Percentiles rank a stretch among this genome's conserved stretches.
These are phyloP conservation scores for Anisodus acutangulus DNA, from an alignment of 257 asterid genomes.

Conservation along the genomic window DNA sequence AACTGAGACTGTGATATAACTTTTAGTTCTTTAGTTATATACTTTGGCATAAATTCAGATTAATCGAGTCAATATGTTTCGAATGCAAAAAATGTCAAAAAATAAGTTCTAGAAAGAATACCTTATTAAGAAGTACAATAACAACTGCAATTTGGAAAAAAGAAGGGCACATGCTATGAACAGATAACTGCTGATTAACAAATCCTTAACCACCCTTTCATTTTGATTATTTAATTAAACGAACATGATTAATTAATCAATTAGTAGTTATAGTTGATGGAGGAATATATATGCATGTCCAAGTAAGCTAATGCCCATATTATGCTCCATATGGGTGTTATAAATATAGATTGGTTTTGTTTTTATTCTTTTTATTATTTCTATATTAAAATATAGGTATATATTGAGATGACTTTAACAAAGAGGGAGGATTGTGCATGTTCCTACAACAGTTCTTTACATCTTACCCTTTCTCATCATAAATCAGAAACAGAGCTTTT, in stretches of 20 bases:
- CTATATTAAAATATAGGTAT: not conserved
- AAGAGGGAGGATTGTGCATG: conserved; percentile 27
- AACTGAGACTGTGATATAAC: not conserved
- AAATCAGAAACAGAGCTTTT: conserved; percentile 20
- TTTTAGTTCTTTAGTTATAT: not conserved
- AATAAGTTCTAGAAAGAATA: not conserved
- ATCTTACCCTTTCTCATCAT: conserved; percentile 19
- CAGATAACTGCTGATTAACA: conserved; percentile 38
- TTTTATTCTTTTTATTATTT: conserved; percentile 13
- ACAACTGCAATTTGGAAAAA: not conserved
- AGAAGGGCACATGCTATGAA: conserved; percentile 43
- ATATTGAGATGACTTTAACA: not conserved
- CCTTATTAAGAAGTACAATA: not conserved
- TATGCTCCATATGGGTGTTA: not conserved
- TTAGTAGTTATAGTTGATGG: not conserved
- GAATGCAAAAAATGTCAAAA: rapidly evolving
- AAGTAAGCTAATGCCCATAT: conserved; percentile 20
- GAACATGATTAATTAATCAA: conserved; percentile 22
- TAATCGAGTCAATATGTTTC: not conserved
- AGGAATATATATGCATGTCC: conserved; percentile 19
- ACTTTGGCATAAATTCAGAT: not conserved
- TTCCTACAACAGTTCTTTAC: conserved; percentile 36
- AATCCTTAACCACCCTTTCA: conserved; percentile 28
- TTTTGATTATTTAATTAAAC: not conserved
- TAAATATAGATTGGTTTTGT: not conserved